phyloP scores from a whole-genome alignment of 495 filamentous ascomycete genomes.

The Trichoderma asperelloides region DNA sequence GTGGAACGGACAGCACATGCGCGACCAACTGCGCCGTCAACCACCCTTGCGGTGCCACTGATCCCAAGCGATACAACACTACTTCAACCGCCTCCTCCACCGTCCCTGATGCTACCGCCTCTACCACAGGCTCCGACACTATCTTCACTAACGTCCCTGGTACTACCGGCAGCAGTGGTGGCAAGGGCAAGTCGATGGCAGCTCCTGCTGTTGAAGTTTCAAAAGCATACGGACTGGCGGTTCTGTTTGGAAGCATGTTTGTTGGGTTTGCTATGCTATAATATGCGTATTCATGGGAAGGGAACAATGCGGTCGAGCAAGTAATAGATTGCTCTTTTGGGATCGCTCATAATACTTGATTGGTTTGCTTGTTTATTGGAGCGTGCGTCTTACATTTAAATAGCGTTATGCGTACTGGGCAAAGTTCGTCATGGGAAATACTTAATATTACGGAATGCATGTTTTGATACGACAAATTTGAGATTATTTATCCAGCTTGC shows the following conservation, averaged over 20 bases:
- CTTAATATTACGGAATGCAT: neutral
- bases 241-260: conserved; percentile 49
- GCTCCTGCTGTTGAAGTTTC: conserved; percentile 37
- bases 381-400: neutral
- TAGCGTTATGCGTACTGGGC: neutral
- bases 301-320: neutral
- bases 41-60: conserved; percentile 73
- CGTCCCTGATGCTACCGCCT: conserved; percentile 25
- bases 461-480: conserved; percentile 6
- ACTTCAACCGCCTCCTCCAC: conserved; percentile 38
- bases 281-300: conserved; percentile 9
- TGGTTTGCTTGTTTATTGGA: neutral
- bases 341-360: neutral
- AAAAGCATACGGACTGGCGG: conserved; percentile 47
- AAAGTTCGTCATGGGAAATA: neutral
- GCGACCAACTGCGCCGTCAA: conserved; percentile 54
- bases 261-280: conserved; percentile 58
- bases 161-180: conserved; percentile 23
- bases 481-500: neutral
- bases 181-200: conserved; percentile 27
- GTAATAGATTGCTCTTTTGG: neutral
- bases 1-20: conserved; percentile 51
- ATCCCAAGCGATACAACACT: conserved; percentile 53
- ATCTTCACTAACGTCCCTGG: conserved; percentile 45
- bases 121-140: conserved; percentile 24